Conservation (phyloP, 805 yeast genomes). For the Candida sakaeoensis region DNA sequence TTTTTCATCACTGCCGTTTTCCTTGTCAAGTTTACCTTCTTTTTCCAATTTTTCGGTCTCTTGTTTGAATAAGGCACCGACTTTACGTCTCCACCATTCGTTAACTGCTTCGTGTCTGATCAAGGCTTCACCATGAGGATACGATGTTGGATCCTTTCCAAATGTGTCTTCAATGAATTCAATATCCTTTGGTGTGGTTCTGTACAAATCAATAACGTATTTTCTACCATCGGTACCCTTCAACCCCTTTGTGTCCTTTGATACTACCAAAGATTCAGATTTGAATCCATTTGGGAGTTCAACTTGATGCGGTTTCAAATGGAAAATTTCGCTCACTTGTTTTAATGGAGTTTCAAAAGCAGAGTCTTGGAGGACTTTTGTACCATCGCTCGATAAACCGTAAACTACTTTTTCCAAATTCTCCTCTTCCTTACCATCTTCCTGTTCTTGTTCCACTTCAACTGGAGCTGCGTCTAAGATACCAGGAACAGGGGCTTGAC, state of each 20-base stretch:
- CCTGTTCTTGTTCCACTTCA: constrained; percentile 37
- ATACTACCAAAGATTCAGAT: constrained; percentile 49
- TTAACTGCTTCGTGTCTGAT: constrained; percentile 86
- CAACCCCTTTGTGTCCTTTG: constrained; percentile 82
- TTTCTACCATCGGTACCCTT: constrained; percentile 80
- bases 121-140: constrained; percentile 79
- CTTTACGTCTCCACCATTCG: constrained; percentile 79
- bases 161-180: constrained; percentile 63
- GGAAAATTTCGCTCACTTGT: constrained; percentile 69
- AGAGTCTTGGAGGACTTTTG: constrained; percentile 46
- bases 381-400: constrained; percentile 66
- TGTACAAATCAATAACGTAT: constrained; percentile 79
- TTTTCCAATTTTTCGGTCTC: constrained; percentile 48
- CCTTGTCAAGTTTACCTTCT: constrained; percentile 28
- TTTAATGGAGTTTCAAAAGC: constrained; percentile 55
- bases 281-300: constrained; percentile 43
- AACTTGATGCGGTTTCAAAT: constrained; percentile 66
- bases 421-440: constrained; percentile 37
- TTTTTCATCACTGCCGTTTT: constrained; percentile 36
- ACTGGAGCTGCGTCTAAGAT: constrained; percentile 46
- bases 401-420: constrained; percentile 67
- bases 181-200: constrained; percentile 82
- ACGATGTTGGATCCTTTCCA: constrained; percentile 34
- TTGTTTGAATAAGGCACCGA: constrained; percentile 48
- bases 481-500: constrained; percentile 97